These are phyloP conservation scores for Phialophora expanda DNA, from an alignment of 2,329 filamentous ascomycete species.

Conservation along the genomic window DNA sequence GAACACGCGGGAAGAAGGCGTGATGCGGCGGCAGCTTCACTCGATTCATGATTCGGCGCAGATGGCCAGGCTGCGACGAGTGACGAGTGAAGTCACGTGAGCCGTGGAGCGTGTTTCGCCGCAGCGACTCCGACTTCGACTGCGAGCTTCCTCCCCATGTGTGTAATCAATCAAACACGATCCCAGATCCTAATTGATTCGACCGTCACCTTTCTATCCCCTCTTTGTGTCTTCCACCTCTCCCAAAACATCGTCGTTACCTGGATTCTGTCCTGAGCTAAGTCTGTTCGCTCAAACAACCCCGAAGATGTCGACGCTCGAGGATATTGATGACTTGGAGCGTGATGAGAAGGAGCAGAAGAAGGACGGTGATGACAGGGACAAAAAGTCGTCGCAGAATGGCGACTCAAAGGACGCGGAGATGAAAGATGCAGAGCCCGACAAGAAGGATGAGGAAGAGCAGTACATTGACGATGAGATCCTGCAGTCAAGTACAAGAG, in stretches of 20 bases:
- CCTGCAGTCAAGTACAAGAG: slow-evolving; percentile 87
- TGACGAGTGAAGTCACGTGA: slow-evolving; percentile 25
- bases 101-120: slow-evolving; percentile 18
- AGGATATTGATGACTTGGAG: slow-evolving; percentile 89
- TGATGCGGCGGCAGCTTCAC: not conserved
- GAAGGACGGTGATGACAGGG: slow-evolving; percentile 62
- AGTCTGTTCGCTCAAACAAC: not conserved
- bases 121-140: slow-evolving; percentile 13
- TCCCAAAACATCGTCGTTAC: not conserved
- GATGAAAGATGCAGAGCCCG: slow-evolving; percentile 81
- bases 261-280: not conserved
- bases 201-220: not conserved
- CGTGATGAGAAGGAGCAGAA: slow-evolving; percentile 72
- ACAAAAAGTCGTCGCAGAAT: slow-evolving; percentile 57
- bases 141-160: slow-evolving; percentile 16
- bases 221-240: not conserved
- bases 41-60: not conserved
- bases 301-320: slow-evolving; percentile 79
- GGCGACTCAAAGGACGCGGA: slow-evolving; percentile 74
- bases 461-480: slow-evolving; percentile 93
- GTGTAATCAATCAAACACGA: slow-evolving; percentile 24
- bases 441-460: slow-evolving; percentile 69
- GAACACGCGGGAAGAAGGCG: not conserved
- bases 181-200: not conserved
- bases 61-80: slow-evolving; percentile 31